A percentile compares a stretch with the other conserved stretches of the same genome.
Evolutionary conservation across 176 grass and related monocot species (phyloP).

Genomic region (Canna indica): DNA sequence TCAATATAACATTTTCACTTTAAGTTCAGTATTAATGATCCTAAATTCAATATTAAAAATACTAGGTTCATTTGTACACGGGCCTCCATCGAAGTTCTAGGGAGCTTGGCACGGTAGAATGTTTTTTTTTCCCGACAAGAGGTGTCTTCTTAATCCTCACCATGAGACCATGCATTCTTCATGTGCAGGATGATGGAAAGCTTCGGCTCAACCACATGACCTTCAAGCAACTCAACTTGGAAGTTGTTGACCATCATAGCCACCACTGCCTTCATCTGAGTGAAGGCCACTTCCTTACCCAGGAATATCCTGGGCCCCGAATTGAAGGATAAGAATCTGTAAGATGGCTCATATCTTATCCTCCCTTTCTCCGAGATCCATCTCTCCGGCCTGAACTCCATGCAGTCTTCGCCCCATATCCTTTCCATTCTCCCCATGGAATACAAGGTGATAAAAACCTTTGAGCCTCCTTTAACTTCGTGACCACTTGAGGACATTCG

Average conservation of each 20-base stretch:
- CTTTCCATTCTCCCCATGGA: not conserved
- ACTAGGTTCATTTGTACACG: no score
- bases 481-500: no score
- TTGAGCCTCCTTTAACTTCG: not conserved
- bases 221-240: not conserved
- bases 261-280: constrained; percentile 16
- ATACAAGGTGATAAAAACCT: not conserved
- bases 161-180: constrained; percentile 9
- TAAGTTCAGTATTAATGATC: no score
- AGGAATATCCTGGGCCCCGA: constrained; percentile 10
- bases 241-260: not conserved
- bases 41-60: no score
- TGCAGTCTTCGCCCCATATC: not conserved
- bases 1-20: no score
- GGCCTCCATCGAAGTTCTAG: no score
- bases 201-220: not conserved
- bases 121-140: no score
- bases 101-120: no score
- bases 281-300: constrained; percentile 18
- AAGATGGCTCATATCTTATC: not conserved
- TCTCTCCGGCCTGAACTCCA: not conserved
- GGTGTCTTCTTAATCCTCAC: constrained; percentile 6
- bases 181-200: constrained; percentile 9
- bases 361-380: not conserved
- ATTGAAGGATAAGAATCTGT: not conserved